Percentiles rank a stretch among this genome's conserved stretches.
phyloP scores from a whole-genome alignment of 2,329 filamentous ascomycete species.

The Aspergillus aculeatinus region DNA sequence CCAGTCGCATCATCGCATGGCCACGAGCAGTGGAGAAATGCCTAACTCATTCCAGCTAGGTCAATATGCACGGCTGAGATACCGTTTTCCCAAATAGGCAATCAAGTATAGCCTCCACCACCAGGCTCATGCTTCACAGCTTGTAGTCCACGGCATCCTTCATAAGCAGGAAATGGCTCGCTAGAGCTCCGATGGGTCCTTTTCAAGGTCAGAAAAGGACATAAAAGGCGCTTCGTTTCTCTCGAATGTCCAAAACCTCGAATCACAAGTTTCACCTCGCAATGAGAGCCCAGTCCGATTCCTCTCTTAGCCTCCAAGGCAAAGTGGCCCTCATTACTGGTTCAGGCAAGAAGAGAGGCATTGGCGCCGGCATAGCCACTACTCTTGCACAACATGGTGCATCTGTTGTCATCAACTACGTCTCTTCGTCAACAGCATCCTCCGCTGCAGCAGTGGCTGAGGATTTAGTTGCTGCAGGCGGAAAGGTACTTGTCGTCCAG shows the following conservation, averaged over 20 bases:
- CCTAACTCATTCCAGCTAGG: neutral
- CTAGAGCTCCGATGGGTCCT: neutral
- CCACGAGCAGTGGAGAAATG: no score
- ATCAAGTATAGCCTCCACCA: constrained; percentile 1
- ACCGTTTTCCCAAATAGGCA: constrained; percentile 6
- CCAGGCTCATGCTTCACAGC: neutral
- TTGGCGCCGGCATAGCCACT: constrained; percentile 65
- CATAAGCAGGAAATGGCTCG: neutral
- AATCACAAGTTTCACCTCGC: neutral
- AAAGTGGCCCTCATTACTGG: constrained; percentile 38
- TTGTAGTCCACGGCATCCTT: neutral
- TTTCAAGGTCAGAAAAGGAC: neutral
- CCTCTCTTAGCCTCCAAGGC: constrained; percentile 15
- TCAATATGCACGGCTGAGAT: neutral
- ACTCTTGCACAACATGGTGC: constrained; percentile 66
- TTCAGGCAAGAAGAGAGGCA: constrained; percentile 54
- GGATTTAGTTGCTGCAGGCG: constrained; percentile 8
- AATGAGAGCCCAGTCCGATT: neutral
- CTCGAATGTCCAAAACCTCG: no score
- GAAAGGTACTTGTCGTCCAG: constrained; percentile 13
- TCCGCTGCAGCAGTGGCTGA: constrained; percentile 10
- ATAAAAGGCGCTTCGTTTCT: neutral
- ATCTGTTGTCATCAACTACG: constrained; percentile 67
- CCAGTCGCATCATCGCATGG: no score
- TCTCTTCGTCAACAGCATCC: constrained; percentile 8